These are phyloP conservation scores for Arthroderma uncinatum DNA, from an alignment of 2,329 filamentous ascomycete genomes.

Conservation along the genomic window DNA sequence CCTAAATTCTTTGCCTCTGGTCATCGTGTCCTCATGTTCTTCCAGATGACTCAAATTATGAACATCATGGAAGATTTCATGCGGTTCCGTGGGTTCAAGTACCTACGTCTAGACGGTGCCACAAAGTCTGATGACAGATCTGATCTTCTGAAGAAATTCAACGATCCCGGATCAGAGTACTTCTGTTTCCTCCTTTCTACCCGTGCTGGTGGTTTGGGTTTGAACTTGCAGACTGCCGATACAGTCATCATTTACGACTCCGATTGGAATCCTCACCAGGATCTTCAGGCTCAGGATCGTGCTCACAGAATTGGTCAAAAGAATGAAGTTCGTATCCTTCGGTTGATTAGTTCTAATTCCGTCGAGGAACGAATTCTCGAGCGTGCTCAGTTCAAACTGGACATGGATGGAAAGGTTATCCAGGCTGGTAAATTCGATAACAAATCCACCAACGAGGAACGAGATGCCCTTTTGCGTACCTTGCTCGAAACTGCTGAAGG, in stretches of 20 bases:
- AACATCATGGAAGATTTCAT: conserved; percentile 99
- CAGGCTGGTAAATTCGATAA: conserved; percentile 99
- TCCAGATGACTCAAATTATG: conserved; percentile 99
- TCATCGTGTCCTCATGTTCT: conserved; percentile 98
- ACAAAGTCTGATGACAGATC: conserved; percentile 97
- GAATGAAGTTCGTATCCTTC: conserved; percentile 94
- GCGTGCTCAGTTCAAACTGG: conserved; percentile 91
- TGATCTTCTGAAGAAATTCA: conserved; percentile 78
- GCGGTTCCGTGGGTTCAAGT: conserved; percentile 68
- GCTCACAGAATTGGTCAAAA: conserved; percentile 99
- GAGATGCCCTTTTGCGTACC: conserved; percentile 90
- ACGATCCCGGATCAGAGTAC: conserved; percentile 78
- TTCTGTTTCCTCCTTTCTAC: conserved; percentile 99
- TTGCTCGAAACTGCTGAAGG: conserved; percentile 71
- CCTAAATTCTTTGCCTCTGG: conserved; percentile 87
- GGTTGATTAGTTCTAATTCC: conserved; percentile 90
- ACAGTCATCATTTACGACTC: conserved; percentile 99
- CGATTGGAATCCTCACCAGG: conserved; percentile 98
- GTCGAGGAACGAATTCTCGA: conserved; percentile 98
- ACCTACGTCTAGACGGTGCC: conserved; percentile 86
- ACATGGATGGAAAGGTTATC: conserved; percentile 99
- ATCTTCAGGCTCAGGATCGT: conserved; percentile 98
- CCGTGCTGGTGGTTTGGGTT: conserved; percentile 90
- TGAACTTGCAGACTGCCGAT: conserved; percentile 94
- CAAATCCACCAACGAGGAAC: conserved; percentile 96